Conservation (phyloP, 2,329 filamentous ascomycete species). For the Didymella pinodella region DNA sequence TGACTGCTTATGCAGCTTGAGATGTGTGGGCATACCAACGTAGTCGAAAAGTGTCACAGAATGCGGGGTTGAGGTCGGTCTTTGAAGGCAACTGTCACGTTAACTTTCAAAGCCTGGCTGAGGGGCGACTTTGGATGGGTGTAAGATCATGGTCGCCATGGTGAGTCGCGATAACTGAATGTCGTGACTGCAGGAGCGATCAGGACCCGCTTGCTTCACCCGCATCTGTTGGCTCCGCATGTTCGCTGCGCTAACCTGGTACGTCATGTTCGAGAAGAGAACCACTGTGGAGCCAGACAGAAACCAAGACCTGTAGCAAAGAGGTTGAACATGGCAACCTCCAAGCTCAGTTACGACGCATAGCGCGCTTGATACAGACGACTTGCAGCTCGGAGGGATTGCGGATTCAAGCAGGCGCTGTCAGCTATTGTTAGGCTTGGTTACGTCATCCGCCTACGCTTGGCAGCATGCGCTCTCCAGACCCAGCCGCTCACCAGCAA, state of each 20-base stretch:
- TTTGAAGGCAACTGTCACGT: background rate
- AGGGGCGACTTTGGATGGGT: background rate
- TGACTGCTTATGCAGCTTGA: background rate
- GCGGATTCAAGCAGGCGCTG: conserved; percentile 3
- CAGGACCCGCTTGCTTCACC: conserved; percentile 9
- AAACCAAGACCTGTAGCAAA: conserved; percentile 2
- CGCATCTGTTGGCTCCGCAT: conserved; percentile 17
- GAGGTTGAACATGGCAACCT: background rate
- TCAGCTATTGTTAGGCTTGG: conserved; percentile 16
- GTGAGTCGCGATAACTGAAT: conserved; percentile 10
- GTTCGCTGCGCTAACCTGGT: conserved; percentile 14
- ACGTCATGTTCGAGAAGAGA: conserved; percentile 19
- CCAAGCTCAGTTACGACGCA: background rate
- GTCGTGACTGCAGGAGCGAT: conserved; percentile 13
- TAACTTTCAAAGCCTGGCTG: background rate
- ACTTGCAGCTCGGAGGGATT: background rate
- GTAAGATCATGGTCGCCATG: conserved; percentile 9
- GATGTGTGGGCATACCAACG: background rate
- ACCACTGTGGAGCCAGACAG: conserved; percentile 5
- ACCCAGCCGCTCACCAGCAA: conserved; percentile 32
- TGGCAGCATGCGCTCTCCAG: conserved; percentile 28
- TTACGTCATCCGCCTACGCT: conserved; percentile 39
- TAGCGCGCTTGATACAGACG: conserved; percentile 3
- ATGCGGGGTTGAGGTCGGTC: background rate
- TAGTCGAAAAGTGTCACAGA: background rate